These are phyloP conservation scores for Papiliotrema terrestris DNA, from an alignment of 1,284 basidiomycete genomes.

Conservation along the genomic window DNA sequence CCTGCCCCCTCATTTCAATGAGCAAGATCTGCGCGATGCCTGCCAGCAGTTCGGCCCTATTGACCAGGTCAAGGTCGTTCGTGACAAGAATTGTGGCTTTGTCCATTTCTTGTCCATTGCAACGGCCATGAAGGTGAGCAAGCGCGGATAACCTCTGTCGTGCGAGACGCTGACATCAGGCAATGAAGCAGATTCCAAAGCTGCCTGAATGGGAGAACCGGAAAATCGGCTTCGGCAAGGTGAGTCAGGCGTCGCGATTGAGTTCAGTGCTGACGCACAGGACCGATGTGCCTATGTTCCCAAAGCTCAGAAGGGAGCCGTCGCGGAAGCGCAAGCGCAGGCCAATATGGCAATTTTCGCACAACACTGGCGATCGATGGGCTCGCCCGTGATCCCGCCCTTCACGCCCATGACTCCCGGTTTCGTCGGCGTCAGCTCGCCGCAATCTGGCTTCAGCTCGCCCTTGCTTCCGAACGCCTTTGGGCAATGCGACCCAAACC, in stretches of 20 bases:
- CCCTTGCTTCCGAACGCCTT: slow-evolving; percentile 18
- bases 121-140: slow-evolving; percentile 77
- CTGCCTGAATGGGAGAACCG: slow-evolving; percentile 90
- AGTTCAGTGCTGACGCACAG: slow-evolving; percentile 10
- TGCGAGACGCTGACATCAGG: slow-evolving; percentile 53
- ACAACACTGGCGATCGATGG: slow-evolving; percentile 38
- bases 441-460: slow-evolving; percentile 8
- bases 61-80: slow-evolving; percentile 95
- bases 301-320: slow-evolving; percentile 50
- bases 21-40: slow-evolving; percentile 83
- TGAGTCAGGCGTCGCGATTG: slow-evolving; percentile 14
- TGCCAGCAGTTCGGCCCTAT: slow-evolving; percentile 83
- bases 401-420: slow-evolving; percentile 27
- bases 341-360: slow-evolving; percentile 53
- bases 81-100: slow-evolving; percentile 96
- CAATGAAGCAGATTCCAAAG: slow-evolving; percentile 80
- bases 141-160: too few relatives aligned
- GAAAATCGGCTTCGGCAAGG: slow-evolving; percentile 91
- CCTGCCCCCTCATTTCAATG: slow-evolving; percentile 78
- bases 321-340: slow-evolving; percentile 56
- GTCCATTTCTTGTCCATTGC: slow-evolving; percentile 93
- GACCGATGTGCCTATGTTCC: slow-evolving; percentile 81
- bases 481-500: neutral
- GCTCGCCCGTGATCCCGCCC: slow-evolving; percentile 32
- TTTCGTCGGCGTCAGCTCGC: slow-evolving; percentile 8